phyloP scores from a whole-genome alignment of 2,329 filamentous ascomycete species.

The Fusarium tupiense region DNA sequence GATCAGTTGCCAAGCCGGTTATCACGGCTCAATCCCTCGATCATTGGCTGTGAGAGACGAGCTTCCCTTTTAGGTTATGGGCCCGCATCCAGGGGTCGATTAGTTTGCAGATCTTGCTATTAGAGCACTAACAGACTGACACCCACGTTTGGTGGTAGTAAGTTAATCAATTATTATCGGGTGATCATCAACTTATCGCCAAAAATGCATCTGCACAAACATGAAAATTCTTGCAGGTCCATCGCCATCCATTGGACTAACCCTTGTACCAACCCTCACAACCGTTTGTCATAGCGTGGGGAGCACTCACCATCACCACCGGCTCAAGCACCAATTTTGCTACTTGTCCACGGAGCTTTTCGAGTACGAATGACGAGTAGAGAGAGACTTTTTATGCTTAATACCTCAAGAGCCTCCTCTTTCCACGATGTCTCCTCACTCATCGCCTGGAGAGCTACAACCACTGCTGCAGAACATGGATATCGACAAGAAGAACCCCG shows the following conservation, averaged over 20 bases:
- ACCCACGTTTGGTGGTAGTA: rapidly evolving
- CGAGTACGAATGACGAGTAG: neutral
- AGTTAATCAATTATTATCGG: neutral
- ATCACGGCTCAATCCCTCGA: neutral
- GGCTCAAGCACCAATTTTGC: neutral
- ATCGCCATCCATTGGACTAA: neutral
- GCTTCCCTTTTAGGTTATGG: slow-evolving; percentile 4
- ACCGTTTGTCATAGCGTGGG: slow-evolving; percentile 6
- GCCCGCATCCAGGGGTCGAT: neutral
- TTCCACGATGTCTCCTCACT: neutral
- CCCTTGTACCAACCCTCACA: neutral
- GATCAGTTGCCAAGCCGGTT: slow-evolving; percentile 22
- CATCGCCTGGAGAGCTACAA: neutral
- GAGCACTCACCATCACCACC: neutral
- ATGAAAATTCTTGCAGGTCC: neutral
- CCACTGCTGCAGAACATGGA: slow-evolving; percentile 4
- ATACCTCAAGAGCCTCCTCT: neutral
- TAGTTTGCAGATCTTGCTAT: neutral
- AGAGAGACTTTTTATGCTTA: neutral
- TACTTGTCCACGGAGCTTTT: neutral
- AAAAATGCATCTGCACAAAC: neutral
- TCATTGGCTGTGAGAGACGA: neutral
- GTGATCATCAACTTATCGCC: neutral
- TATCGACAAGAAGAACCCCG: neutral
- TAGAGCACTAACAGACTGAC: neutral